Percentiles rank a stretch among this genome's conserved stretches.
Evolutionary conservation across 495 filamentous ascomycete species (phyloP).

Genomic region (Lasiosphaeris hirsuta): DNA sequence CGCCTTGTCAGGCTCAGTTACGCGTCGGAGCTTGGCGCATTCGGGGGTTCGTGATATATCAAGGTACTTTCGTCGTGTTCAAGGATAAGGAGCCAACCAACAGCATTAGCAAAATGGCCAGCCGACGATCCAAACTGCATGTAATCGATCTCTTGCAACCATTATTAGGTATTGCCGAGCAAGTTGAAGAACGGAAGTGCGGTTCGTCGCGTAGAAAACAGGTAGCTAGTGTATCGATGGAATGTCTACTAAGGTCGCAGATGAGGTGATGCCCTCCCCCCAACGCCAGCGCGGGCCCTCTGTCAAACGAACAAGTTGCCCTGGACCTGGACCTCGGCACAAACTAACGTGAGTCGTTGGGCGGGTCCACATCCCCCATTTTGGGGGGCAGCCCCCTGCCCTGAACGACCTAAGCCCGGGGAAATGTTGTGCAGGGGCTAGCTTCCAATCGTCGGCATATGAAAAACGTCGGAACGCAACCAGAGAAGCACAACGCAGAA

Average conservation of each 20-base stretch:
- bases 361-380: not conserved
- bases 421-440: conserved; percentile 2
- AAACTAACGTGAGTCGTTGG: not conserved
- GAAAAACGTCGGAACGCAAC: not conserved
- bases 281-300: not conserved
- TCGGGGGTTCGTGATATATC: not conserved
- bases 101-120: not conserved
- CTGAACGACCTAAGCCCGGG: not conserved
- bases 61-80: not conserved
- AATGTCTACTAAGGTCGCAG: no score
- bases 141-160: not conserved
- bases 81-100: not conserved
- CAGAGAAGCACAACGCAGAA: no score
- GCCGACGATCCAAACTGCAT: not conserved
- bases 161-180: not conserved
- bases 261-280: not conserved
- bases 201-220: not conserved
- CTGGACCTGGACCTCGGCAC: not conserved
- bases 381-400: not conserved
- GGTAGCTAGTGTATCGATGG: not conserved
- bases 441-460: not conserved
- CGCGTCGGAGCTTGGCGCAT: conserved; percentile 5
- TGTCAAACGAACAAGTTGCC: not conserved
- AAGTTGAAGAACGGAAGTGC: not conserved
- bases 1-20: conserved; percentile 5